Percentiles rank a stretch among this genome's conserved stretches.
Evolutionary conservation across 1,139 yeast genomes (phyloP).

Genomic region (Kodamaea fungicola): DNA sequence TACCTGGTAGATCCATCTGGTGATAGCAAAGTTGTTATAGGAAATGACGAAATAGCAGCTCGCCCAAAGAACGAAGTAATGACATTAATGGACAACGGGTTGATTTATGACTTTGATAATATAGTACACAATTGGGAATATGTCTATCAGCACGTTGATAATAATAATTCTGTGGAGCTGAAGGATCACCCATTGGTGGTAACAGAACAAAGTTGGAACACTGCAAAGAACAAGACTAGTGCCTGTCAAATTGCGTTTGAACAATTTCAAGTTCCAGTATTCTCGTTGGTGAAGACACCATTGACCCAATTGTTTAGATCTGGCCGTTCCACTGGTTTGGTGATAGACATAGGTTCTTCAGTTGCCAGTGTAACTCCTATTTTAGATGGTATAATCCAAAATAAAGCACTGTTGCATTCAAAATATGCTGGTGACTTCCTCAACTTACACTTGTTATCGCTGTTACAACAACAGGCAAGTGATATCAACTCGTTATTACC

Average conservation of each 20-base stretch:
- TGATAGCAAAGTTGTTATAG: slow-evolving; percentile 24
- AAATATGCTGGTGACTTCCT: slow-evolving; percentile 70
- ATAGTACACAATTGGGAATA: slow-evolving; percentile 58
- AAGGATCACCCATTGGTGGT: slow-evolving; percentile 60
- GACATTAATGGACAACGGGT: slow-evolving; percentile 63
- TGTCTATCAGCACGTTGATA: slow-evolving; percentile 50
- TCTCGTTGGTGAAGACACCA: slow-evolving; percentile 68
- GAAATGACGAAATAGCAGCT: slow-evolving; percentile 50
- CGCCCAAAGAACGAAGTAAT: slow-evolving; percentile 50
- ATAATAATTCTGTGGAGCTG: slow-evolving; percentile 39
- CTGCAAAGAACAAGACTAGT: slow-evolving; percentile 47
- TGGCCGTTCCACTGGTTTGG: slow-evolving; percentile 65
- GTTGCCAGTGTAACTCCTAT: slow-evolving; percentile 66
- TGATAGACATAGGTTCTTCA: slow-evolving; percentile 65
- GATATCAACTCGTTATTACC: slow-evolving; percentile 29
- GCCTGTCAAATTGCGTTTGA: slow-evolving; percentile 65
- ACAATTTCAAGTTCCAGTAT: slow-evolving; percentile 59
- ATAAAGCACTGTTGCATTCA: slow-evolving; percentile 56
- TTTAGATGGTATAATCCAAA: slow-evolving; percentile 63
- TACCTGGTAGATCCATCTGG: slow-evolving; percentile 29
- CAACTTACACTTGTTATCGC: slow-evolving; percentile 50
- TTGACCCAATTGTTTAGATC: slow-evolving; percentile 66
- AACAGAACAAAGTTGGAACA: slow-evolving; percentile 64
- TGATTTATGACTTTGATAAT: slow-evolving; percentile 63
- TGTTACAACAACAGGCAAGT: slow-evolving; percentile 27